A percentile compares a stretch with the other conserved stretches of the same genome.
These are phyloP conservation scores for Polytolypa hystricis DNA, from an alignment of 2,329 filamentous ascomycete species.

Conservation along the genomic window DNA sequence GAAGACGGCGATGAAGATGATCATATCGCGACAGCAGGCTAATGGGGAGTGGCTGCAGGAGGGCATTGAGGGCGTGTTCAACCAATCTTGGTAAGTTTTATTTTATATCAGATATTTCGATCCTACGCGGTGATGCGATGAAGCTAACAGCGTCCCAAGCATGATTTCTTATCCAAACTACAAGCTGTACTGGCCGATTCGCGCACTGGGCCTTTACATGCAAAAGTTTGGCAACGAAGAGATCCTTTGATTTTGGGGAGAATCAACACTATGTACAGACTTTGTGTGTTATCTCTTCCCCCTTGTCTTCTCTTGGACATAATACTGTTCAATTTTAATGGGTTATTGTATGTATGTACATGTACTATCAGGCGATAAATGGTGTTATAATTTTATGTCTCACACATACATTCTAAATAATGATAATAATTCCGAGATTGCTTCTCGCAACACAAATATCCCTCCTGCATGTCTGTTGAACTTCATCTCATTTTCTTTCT, in stretches of 20 bases:
- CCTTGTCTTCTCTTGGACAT: no score
- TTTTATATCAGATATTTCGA: constrained; percentile 14
- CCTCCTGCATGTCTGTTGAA: no score
- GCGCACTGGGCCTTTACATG: constrained; percentile 84
- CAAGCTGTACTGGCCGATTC: constrained; percentile 92
- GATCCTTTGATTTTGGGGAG: constrained; percentile 30
- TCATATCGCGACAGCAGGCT: constrained; percentile 72
- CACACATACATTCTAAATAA: no score
- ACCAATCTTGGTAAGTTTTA: constrained; percentile 71
- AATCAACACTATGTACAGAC: no score
- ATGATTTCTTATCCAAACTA: constrained; percentile 99
- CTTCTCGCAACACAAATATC: no score
- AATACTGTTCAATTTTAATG: no score
- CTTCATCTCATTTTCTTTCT: no score
- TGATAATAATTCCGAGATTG: no score
- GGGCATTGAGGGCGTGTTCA: constrained; percentile 95
- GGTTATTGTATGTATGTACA: no score
- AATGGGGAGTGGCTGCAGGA: constrained; percentile 96
- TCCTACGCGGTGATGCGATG: background rate
- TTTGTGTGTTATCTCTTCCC: no score
- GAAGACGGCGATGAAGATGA: constrained; percentile 60
- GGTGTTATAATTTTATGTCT: no score
- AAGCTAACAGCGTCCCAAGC: constrained; percentile 30
- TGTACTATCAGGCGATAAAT: no score
- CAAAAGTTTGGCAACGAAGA: constrained; percentile 56